phyloP scores from a whole-genome alignment of 805 yeast species.

The Yamadazyma ubonensis region DNA sequence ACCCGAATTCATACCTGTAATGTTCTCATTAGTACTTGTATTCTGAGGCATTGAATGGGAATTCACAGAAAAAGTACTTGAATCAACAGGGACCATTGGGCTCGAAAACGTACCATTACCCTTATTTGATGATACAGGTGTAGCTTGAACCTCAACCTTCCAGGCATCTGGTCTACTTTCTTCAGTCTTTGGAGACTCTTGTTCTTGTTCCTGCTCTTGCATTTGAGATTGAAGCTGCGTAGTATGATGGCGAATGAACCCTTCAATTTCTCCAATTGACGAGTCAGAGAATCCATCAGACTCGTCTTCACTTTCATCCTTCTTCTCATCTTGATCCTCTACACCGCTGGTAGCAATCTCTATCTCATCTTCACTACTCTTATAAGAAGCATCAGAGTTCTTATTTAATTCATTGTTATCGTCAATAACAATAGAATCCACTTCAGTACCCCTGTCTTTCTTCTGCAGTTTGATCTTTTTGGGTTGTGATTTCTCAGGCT shows the following conservation, averaged over 20 bases:
- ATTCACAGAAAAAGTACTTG: neutral
- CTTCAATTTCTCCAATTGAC: constrained; percentile 38
- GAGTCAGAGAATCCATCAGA: constrained; percentile 5
- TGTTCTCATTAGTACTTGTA: too few species aligned
- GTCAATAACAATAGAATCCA: too few species aligned
- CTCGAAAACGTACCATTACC: neutral
- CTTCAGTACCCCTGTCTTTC: too few species aligned
- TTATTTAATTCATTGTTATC: too few species aligned
- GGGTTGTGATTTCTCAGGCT: too few species aligned
- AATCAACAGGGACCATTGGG: constrained; percentile 2
- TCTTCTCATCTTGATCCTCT: neutral
- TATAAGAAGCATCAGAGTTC: too few species aligned
- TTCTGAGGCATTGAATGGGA: neutral
- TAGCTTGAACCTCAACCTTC: constrained; percentile 3
- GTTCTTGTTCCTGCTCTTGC: constrained; percentile 2
- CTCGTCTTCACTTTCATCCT: constrained; percentile 7
- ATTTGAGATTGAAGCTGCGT: constrained; percentile 21
- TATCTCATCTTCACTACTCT: neutral
- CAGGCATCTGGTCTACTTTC: too few species aligned
- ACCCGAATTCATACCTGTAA: too few species aligned
- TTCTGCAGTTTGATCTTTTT: too few species aligned
- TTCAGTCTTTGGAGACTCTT: neutral
- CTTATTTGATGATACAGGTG: constrained; percentile 7
- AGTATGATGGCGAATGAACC: constrained; percentile 34
- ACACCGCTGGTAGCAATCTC: constrained; percentile 3